Evolutionary conservation across 805 yeast genomes (phyloP), one percentile per base, ranked within the genome.

Genomic region (Yamadazyma phyllophila): DNA sequence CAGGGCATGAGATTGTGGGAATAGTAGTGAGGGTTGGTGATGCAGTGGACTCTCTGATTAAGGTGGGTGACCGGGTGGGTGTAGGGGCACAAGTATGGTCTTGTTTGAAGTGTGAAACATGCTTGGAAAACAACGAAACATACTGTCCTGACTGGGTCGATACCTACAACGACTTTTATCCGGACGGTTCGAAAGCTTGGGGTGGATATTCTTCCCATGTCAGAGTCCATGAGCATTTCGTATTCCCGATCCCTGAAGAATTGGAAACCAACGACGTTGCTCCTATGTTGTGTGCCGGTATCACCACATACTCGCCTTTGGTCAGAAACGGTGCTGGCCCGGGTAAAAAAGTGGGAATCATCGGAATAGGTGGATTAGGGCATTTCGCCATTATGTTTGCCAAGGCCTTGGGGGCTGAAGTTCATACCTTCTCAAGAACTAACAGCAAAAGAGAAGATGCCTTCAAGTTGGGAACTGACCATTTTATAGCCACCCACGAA

Each of bases 51-150:
- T 7, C 43, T 3, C 24, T 10, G 41, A 73, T 65, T 67, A 78
- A 73, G 59, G 61, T 83, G 14, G 96, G 95, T 45, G 83, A 88
- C 53, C 73, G 88, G 52, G 94, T 85, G 24, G 96, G 92, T 44
- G 76, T 85, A 41, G 96, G 96, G 55, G 92, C 94, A 20, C 82
- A 79, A 58, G 70, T 75, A 20, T 69, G 66, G 47, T 69, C 85
- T 32, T 87, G 95, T 68, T 63, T 73, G 45, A 66, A 76, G 12
- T 88, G 95, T 67, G 57, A 70, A 39, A 71, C 80, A 57, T 88
- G 80, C 55, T 34, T 53, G n/a, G 27, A 46, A 26, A 58, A 60
- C 41, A 60, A 64, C 49, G 73, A 72, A 48, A 66, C 64, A 36
- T 79, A 78, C 69, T 86, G 95, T 67, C 49, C 52, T 11, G 59